Evolutionary conservation across 2,329 filamentous ascomycete genomes (phyloP).

Genomic region (Cladosporium colombiae): DNA sequence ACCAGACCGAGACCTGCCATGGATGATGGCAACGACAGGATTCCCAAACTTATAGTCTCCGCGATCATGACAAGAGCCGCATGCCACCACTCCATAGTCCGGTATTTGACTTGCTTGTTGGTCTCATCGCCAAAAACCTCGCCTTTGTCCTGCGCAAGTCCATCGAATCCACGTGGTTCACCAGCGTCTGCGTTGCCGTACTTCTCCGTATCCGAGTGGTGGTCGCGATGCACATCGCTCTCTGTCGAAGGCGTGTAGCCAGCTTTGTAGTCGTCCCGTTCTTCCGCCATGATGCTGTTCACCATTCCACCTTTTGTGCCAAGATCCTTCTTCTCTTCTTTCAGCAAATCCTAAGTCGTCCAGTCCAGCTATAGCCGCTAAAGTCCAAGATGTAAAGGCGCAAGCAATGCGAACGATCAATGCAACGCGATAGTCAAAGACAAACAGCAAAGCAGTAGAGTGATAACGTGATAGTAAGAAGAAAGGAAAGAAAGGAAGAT

Average conservation of each 20-base stretch:
- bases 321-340: background rate
- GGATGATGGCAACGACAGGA: constrained; percentile 56
- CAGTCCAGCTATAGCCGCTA: background rate
- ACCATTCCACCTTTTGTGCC: background rate
- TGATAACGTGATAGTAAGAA: background rate
- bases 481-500: constrained; percentile 3
- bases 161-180: constrained; percentile 8
- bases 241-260: constrained; percentile 15
- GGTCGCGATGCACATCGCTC: constrained; percentile 7
- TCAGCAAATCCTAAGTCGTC: background rate
- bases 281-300: background rate
- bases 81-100: constrained; percentile 53
- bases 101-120: constrained; percentile 49
- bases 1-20: constrained; percentile 55
- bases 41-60: constrained; percentile 58
- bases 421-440: background rate
- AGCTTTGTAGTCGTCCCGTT: constrained; percentile 1
- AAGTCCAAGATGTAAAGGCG: background rate
- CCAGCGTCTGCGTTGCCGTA: constrained; percentile 5
- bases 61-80: constrained; percentile 54
- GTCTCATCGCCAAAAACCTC: constrained; percentile 18
- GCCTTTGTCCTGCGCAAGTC: constrained; percentile 8
- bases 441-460: background rate
- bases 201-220: constrained; percentile 6
- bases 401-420: background rate